Base-by-base conservation (phyloP, 108 stramenopile genomes). In the Conticribra weissflogii region DNA sequence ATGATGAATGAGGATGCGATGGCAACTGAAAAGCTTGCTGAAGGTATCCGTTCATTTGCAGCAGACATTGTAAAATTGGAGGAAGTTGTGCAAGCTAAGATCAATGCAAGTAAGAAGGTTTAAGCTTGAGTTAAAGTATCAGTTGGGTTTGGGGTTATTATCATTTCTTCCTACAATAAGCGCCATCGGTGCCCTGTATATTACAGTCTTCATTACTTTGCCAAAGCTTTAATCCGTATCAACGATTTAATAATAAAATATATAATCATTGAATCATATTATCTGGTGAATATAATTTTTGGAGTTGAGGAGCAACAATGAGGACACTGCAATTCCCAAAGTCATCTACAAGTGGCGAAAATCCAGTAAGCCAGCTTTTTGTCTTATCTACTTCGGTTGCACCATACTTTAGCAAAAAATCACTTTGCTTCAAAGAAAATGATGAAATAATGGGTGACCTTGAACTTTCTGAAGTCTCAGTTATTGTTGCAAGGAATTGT, bases 21-120 rank as follows among this genome's bases (percentile, higher is more conserved):
- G 99, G 98, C 98, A 49, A 98, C 97, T 27, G 95, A 97, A 71
- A 99, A 99, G 83, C 84, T 99, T 12, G 96, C 97, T 15, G 98
- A 97, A 62, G 99, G 99, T 19, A 99, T 99, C 72, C 91, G 97
- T 28, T 86, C 85, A 64, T 99, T 99, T 71, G 85, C 94, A 5
- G 83, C 68, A 7, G 99, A 98, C 81, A 91, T 98, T 59, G 88
- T 87, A 25, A 96, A 97, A 80, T 87, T 98, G 21, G 97, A 99
- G 79, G 79, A 79, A 9, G 91, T 96, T 68, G 82, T 99, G 53
- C 84, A 91, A 65, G 73, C 69, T 2, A 94, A 87, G 81, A 88
- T 93, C 36, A 66, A 78, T 64, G 68, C 58, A 22, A 29, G 44
- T 34, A 61, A 68, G 17, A 61, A 71, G 62, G 74, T 46, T 27